A percentile compares a stretch with the other conserved stretches of the same genome.
These are phyloP conservation scores for Akanthomyces uredinophilus DNA, from an alignment of 2,329 filamentous ascomycete species.

Conservation along the genomic window DNA sequence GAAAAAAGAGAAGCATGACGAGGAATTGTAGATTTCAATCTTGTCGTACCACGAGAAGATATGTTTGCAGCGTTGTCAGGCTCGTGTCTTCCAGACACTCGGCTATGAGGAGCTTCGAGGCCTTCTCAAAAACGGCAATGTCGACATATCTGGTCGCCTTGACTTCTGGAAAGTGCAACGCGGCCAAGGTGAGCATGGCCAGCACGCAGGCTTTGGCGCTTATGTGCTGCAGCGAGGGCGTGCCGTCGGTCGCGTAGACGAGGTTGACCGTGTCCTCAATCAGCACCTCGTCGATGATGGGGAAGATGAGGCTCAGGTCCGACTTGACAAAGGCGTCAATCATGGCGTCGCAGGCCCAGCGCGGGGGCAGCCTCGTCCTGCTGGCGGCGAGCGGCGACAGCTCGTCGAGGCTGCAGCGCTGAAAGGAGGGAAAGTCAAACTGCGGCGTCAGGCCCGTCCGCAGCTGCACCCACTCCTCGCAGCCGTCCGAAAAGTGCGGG, in stretches of 20 bases:
- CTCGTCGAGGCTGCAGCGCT: not conserved
- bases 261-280: constrained; percentile 40
- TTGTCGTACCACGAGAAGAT: constrained; percentile 42
- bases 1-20: too few species aligned
- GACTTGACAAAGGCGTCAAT: constrained; percentile 22
- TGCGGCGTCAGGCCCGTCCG: constrained; percentile 33
- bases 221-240: constrained; percentile 23
- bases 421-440: constrained; percentile 18
- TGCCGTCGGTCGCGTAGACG: constrained; percentile 34
- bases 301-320: constrained; percentile 41
- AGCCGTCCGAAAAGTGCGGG: constrained; percentile 43
- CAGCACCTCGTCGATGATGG: constrained; percentile 41
- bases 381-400: constrained; percentile 16
- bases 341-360: constrained; percentile 23
- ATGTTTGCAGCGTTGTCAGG: constrained; percentile 39
- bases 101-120: constrained; percentile 37
- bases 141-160: constrained; percentile 27
- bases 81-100: constrained; percentile 39
- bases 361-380: constrained; percentile 31
- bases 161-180: constrained; percentile 20
- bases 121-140: constrained; percentile 34
- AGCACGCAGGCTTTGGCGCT: constrained; percentile 43
- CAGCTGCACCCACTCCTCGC: constrained; percentile 43
- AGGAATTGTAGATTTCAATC: not conserved
- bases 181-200: constrained; percentile 39